Conservation (phyloP, 495 filamentous ascomycete genomes). For the Hypoxylon subgilvum region DNA sequence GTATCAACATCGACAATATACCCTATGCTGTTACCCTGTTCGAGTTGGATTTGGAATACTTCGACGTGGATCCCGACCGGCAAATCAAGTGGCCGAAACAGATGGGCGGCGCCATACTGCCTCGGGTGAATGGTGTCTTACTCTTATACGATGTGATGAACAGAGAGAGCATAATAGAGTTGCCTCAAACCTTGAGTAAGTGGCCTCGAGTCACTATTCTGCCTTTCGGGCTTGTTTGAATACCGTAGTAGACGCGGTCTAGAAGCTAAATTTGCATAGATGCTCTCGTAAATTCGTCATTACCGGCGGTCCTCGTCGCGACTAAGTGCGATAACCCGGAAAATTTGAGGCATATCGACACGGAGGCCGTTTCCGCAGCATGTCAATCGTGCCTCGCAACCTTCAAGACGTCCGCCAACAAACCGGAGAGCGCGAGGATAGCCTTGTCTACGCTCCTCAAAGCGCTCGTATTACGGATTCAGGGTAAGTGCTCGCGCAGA, state of each 20-base stretch:
- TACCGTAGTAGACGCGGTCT: slow-evolving; percentile 16
- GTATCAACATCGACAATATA: slow-evolving; percentile 77
- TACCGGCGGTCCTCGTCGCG: slow-evolving; percentile 79
- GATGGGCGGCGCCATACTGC: slow-evolving; percentile 68
- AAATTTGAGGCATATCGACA: slow-evolving; percentile 63
- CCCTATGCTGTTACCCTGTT: slow-evolving; percentile 80
- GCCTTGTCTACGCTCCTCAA: slow-evolving; percentile 79
- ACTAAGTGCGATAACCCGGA: slow-evolving; percentile 81
- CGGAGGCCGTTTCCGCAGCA: slow-evolving; percentile 63
- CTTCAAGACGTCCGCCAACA: slow-evolving; percentile 72
- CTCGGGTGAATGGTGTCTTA: slow-evolving; percentile 80
- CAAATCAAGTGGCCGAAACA: slow-evolving; percentile 80
- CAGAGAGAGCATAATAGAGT: slow-evolving; percentile 67
- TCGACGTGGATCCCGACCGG: slow-evolving; percentile 70
- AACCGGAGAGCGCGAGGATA: slow-evolving; percentile 75
- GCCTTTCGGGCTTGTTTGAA: background rate
- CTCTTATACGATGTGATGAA: slow-evolving; percentile 86
- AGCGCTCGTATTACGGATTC: slow-evolving; percentile 66
- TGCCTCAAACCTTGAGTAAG: slow-evolving; percentile 76
- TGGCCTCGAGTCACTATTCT: slow-evolving; percentile 29
- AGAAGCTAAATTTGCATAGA: slow-evolving; percentile 55
- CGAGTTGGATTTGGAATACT: slow-evolving; percentile 72
- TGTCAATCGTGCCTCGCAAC: slow-evolving; percentile 68
- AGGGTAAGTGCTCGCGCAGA: slow-evolving; percentile 61
- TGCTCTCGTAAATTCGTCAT: slow-evolving; percentile 65